Evolutionary conservation across 495 filamentous ascomycete species (phyloP), one percentile per base, ranked within the genome.

Genomic region (Aspergillus nanangensis): DNA sequence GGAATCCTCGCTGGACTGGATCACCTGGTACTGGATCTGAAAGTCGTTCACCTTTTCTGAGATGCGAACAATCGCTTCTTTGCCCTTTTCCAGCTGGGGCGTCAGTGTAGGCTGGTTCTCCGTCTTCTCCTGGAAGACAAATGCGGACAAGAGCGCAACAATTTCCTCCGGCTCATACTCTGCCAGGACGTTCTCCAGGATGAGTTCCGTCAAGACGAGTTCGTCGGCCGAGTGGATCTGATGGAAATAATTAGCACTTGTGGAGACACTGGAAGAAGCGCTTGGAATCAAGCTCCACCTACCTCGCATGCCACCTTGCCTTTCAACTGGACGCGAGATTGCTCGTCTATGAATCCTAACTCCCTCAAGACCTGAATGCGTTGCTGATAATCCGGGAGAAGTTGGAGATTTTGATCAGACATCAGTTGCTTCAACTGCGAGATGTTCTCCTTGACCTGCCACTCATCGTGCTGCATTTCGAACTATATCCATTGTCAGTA

Each of bases 41-140:
- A 87, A 81, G 24, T 80, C 74, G 61, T 96, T 96, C 36, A 98
- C 89, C 56, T 87, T 90, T 60, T 95, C 89, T 8, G 89, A 86
- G 41, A 98, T 88, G 25, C 78, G 77, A 43, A 96, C 80, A 53
- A 98, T 96, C 7, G 82, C 88, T 37, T 86, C 82, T 63, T 83
- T 86, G 22, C 94, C 94, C 33, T 80, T 82, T 55, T 96, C 87
- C 11, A 98, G 76, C 37, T 78, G 84, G 2, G 84, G 77, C 0
- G 90, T 96, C 45, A 98, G 71, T n/a, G 78, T 91, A 1, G 93
- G 93, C 0, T 79, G 77, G 14, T 78, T 78, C 13, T 93, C 87
- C 0, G 94, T 96, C 71, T 96, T 96, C 53, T 98, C 93, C 60
- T 96, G 88, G 72, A 97, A 98, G n/a, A 98, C 94, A 60, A 98